Base-by-base conservation (phyloP, 495 filamentous ascomycete genomes). In the Penicillium psychrofluorescens region DNA sequence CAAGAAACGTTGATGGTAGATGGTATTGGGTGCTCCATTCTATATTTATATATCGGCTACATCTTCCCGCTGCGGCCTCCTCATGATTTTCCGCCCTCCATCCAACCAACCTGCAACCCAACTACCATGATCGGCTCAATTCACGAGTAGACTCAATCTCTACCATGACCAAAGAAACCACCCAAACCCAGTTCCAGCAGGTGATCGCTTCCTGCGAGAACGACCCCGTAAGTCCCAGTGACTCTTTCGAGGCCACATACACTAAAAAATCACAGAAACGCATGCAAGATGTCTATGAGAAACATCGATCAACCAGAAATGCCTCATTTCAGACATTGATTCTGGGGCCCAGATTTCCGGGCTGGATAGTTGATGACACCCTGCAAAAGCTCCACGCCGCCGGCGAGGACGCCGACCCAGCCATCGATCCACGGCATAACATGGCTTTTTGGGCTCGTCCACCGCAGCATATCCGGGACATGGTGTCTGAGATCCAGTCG, bases 371-470 rank as follows among this genome's bases (percentile, higher is more conserved):
- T 35, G 92, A 98, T 53, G 79, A 80, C 1, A 81, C 87, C 35
- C 70, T 98, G 4, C 62, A 77, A 10, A 81, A 83, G 41, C 61
- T 96, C 28, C 48, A 58, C 7, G 48, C 45, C 37, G 39, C 60
- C 48, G 35, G 44, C 32, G 37, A 51, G 12, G 35, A 69, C 72
- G 45, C 71, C 78, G 46, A 70, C 2, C 38, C 45, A 11, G 88
- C 83, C 57, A 43, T 67, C 12, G 90, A 96, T 53, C 75, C 78
- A 11, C 74, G 90, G 33, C 68, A 95, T 52, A 95, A 89, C 55
- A 69, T 96, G 10, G 84, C 84, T 0, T 84, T 95, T 57, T 95
- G 88, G 86, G 88, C 85, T 16, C 76, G 90, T 7, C 91, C 91
- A 11, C 84, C 90, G 10, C 59, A 74, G 38, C 74, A 81, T 49